These are phyloP conservation scores for Fistulifera solaris DNA, from an alignment of 108 stramenopile species.

Conservation along the genomic window DNA sequence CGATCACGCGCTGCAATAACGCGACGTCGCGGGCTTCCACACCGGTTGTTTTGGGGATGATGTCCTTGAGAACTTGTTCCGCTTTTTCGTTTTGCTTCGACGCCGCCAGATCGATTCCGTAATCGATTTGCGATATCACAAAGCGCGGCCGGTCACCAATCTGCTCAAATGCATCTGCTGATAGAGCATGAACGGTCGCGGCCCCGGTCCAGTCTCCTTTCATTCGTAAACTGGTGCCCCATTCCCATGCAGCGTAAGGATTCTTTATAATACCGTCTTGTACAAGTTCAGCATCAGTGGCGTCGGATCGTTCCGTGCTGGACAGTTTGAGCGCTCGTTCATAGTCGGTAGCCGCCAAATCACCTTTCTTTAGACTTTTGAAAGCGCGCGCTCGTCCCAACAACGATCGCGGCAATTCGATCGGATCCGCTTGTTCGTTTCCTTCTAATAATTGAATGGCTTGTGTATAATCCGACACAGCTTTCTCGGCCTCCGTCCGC, in stretches of 20 bases:
- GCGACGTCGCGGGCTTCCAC: slow-evolving; percentile 58
- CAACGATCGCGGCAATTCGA: slow-evolving; percentile 48
- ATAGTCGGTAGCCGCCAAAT: slow-evolving; percentile 49
- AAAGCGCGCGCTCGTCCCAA: slow-evolving; percentile 59
- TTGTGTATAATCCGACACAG: slow-evolving; percentile 44
- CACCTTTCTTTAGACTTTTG: slow-evolving; percentile 22
- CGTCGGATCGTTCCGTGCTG: slow-evolving; percentile 47
- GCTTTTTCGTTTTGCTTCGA: slow-evolving; percentile 7
- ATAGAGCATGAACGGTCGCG: slow-evolving; percentile 32
- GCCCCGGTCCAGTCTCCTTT: slow-evolving; percentile 31
- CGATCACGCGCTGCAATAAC: slow-evolving; percentile 65
- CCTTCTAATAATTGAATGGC: slow-evolving; percentile 45
- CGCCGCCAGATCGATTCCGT: slow-evolving; percentile 63
- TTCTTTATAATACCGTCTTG: slow-evolving; percentile 60
- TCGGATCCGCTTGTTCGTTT: slow-evolving; percentile 51
- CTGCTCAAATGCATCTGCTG: slow-evolving; percentile 48
- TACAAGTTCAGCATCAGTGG: slow-evolving; percentile 25
- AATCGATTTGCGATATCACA: slow-evolving; percentile 51
- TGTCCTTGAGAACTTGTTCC: slow-evolving; percentile 6
- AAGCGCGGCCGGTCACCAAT: slow-evolving; percentile 61
- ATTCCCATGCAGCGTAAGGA: slow-evolving; percentile 82
- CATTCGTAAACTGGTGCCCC: slow-evolving; percentile 51
- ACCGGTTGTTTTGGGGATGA: slow-evolving; percentile 29
- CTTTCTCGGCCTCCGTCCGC: slow-evolving; percentile 21
- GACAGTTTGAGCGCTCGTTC: slow-evolving; percentile 28